A percentile compares a stretch with the other conserved stretches of the same genome.
phyloP scores from a whole-genome alignment of 176 grass and related monocot species.

The Paspalum vaginatum region DNA sequence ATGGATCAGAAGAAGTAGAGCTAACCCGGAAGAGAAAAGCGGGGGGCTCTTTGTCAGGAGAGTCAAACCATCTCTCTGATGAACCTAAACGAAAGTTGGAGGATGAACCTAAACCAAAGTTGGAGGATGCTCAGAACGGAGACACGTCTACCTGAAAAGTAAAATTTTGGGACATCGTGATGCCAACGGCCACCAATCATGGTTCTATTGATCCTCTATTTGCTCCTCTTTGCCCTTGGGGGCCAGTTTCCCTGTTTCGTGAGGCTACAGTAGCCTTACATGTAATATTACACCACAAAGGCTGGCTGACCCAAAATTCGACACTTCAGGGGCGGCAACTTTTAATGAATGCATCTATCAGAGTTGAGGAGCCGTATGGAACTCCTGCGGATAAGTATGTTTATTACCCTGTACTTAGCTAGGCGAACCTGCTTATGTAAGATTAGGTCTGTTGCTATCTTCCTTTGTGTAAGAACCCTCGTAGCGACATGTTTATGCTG shows the following conservation, averaged over 20 bases:
- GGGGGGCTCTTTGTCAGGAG: not conserved
- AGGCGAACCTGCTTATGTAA: slow-evolving; percentile 42
- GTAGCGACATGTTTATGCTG: slow-evolving; percentile 12
- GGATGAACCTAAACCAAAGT: slow-evolving; percentile 38
- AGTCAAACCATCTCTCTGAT: slow-evolving; percentile 28
- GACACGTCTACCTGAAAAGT: slow-evolving; percentile 36
- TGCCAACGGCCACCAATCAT: slow-evolving; percentile 19
- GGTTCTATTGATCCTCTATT: not conserved
- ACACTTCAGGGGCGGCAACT: slow-evolving; percentile 25
- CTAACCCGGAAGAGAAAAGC: slow-evolving; percentile 39
- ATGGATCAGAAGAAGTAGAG: slow-evolving; percentile 27
- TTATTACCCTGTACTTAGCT: slow-evolving; percentile 28
- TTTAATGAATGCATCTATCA: slow-evolving; percentile 19
- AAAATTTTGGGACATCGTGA: not conserved
- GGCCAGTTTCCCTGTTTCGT: slow-evolving; percentile 28
- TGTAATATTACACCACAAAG: slow-evolving; percentile 17
- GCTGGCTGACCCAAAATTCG: slow-evolving; percentile 26
- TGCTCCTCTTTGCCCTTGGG: not conserved
- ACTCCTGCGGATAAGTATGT: slow-evolving; percentile 27
- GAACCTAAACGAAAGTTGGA: slow-evolving; percentile 44
- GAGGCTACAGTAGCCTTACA: slow-evolving; percentile 28
- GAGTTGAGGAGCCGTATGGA: slow-evolving; percentile 16
- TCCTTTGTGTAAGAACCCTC: slow-evolving; percentile 32
- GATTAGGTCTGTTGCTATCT: slow-evolving; percentile 1
- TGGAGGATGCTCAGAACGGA: slow-evolving; percentile 51